These are phyloP conservation scores for Apiospora hydei DNA, from an alignment of 2,329 filamentous ascomycete genomes.

Conservation along the genomic window DNA sequence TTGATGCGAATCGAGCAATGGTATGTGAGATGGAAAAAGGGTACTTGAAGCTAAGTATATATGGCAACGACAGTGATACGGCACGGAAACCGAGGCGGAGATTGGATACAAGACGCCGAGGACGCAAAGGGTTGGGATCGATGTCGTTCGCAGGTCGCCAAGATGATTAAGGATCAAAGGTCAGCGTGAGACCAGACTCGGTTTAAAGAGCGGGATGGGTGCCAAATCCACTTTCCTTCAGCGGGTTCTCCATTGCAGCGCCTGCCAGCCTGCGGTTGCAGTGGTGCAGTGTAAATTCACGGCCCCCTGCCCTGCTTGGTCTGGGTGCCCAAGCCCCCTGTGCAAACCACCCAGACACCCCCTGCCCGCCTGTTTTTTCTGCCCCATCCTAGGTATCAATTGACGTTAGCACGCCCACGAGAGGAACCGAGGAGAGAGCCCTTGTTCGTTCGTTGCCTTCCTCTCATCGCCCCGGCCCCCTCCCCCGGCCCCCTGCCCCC, in stretches of 20 bases:
- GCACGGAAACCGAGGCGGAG: background rate
- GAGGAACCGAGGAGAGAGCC: background rate
- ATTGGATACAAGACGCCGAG: background rate
- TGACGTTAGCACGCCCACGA: background rate
- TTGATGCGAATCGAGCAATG: background rate
- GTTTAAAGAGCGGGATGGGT: background rate
- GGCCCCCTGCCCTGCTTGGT: background rate
- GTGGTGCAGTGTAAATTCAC: background rate
- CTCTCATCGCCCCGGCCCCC: background rate
- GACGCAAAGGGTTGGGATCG: conserved; percentile 3
- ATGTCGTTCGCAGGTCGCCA: conserved; percentile 1
- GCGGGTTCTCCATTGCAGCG: background rate
- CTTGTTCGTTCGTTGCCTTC: background rate
- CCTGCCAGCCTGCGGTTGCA: background rate
- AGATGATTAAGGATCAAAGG: conserved; percentile 16
- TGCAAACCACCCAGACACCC: background rate
- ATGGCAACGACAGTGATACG: background rate
- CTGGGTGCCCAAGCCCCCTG: background rate
- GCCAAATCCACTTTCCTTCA: background rate
- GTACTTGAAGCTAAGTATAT: conserved; percentile 1
- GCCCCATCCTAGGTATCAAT: background rate
- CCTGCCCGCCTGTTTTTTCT: background rate
- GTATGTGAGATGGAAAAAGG: background rate
- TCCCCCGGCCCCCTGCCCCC: background rate
- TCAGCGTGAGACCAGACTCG: background rate